phyloP scores from a whole-genome alignment of 352 stramenopile species.

The Plasmopara halstedii region DNA sequence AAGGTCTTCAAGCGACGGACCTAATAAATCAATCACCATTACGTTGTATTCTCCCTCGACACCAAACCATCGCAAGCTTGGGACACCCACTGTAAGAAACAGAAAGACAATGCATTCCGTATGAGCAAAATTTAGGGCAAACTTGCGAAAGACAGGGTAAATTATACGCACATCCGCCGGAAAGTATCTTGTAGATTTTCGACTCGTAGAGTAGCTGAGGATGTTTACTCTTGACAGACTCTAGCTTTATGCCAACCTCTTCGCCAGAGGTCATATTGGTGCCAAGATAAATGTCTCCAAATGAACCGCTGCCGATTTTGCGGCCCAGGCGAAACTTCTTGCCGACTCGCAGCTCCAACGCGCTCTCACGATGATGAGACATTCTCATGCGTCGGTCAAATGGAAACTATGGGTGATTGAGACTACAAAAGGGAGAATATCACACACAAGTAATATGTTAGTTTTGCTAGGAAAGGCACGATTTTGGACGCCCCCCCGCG shows the following conservation, averaged over 20 bases:
- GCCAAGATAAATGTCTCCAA: conserved; percentile 99
- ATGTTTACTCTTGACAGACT: conserved; percentile 96
- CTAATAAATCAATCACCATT: conserved; percentile 99
- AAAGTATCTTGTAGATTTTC: conserved; percentile 99
- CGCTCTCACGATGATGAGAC: conserved; percentile 60
- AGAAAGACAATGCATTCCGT: conserved; percentile 7
- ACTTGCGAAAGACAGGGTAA: neutral
- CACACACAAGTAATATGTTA: conserved; percentile 7
- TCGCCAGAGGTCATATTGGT: conserved; percentile 99
- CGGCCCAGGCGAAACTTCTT: conserved; percentile 99
- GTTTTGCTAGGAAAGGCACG: neutral
- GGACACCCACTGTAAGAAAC: conserved; percentile 90
- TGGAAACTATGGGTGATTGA: conserved; percentile 9
- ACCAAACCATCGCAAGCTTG: conserved; percentile 98
- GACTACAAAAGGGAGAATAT: conserved; percentile 4
- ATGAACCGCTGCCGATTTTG: conserved; percentile 99
- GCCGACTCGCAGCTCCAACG: conserved; percentile 96
- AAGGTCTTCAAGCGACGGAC: conserved; percentile 88
- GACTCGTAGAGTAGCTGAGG: conserved; percentile 99
- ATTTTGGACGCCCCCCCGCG: conserved; percentile 3
- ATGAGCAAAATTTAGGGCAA: too few species aligned
- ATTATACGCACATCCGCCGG: conserved; percentile 91
- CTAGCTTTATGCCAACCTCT: conserved; percentile 99
- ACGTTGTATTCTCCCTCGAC: conserved; percentile 99
- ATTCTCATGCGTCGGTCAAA: conserved; percentile 27